These are phyloP conservation scores for Paramarasmius palmivorus DNA, from an alignment of 1,284 basidiomycete genomes.

Conservation along the genomic window DNA sequence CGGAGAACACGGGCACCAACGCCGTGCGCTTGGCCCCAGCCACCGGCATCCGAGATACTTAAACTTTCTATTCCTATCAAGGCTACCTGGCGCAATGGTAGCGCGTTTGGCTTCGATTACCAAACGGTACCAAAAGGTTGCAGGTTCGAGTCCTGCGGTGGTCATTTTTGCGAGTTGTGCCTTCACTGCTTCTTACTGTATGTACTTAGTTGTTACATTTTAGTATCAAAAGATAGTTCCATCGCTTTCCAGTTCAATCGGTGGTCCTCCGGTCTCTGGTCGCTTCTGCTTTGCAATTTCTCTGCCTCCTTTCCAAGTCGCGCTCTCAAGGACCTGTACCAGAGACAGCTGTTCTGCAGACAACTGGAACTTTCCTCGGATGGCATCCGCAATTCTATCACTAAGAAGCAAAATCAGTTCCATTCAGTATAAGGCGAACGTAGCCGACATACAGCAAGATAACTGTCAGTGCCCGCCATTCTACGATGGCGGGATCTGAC, in stretches of 20 bases:
- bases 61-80: too few species aligned
- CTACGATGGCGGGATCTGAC: constrained; percentile 88
- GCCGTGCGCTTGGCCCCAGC: too few species aligned
- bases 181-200: not conserved
- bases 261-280: constrained; percentile 77
- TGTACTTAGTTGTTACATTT: too few species aligned
- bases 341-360: constrained; percentile 57
- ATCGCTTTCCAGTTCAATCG: constrained; percentile 85
- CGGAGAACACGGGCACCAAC: too few species aligned
- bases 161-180: too few species aligned
- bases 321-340: constrained; percentile 89
- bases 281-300: constrained; percentile 86
- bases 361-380: constrained; percentile 61
- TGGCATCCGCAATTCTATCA: constrained; percentile 76
- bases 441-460: constrained; percentile 72
- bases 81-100: constrained; percentile 81
- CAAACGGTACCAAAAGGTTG: constrained; percentile 69
- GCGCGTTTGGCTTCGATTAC: constrained; percentile 83
- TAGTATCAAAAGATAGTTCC: constrained; percentile 84
- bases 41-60: too few species aligned
- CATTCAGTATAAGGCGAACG: not conserved
- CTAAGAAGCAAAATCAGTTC: constrained; percentile 38
- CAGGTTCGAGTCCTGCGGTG: constrained; percentile 89
- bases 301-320: constrained; percentile 94
- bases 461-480: constrained; percentile 95